Evolutionary conservation across 768 basidiomycete species (phyloP).

Genomic region (Calvatia gigantea): DNA sequence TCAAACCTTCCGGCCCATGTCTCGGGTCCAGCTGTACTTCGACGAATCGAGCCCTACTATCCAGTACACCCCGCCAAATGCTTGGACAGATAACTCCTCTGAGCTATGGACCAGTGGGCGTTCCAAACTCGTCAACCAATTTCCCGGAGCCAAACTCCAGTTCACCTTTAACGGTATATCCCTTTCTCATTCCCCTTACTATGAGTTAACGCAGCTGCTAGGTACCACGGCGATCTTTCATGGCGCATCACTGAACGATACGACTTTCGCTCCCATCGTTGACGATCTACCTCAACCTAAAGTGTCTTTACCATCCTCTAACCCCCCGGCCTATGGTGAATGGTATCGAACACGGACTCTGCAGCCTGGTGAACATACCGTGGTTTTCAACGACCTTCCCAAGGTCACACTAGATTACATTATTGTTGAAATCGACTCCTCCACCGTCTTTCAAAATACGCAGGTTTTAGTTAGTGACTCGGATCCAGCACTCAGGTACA

Average conservation of each 20-base stretch:
- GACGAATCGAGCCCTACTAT: background rate
- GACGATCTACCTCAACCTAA: background rate
- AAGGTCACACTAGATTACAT: constrained; percentile 22
- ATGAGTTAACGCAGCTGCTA: background rate
- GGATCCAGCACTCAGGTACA: constrained; percentile 18
- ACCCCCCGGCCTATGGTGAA: constrained; percentile 4
- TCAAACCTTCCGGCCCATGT: background rate
- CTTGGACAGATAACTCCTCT: constrained; percentile 8
- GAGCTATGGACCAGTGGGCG: constrained; percentile 1
- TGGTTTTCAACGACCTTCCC: constrained; percentile 20
- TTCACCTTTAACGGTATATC: constrained; percentile 7
- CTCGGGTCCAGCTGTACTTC: constrained; percentile 2
- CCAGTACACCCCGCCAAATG: constrained; percentile 1
- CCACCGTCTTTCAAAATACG: constrained; percentile 19
- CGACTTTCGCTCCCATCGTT: background rate
- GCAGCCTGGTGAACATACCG: constrained; percentile 21
- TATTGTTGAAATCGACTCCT: constrained; percentile 20
- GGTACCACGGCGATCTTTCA: constrained; percentile 4
- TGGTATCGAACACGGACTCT: constrained; percentile 26
- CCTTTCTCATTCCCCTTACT: background rate
- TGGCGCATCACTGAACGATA: constrained; percentile 3
- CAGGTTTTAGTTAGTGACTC: constrained; percentile 24
- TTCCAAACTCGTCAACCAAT: background rate
- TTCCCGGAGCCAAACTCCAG: background rate
- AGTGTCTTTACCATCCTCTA: background rate